Conservation (phyloP, 2,329 filamentous ascomycete species). For the Bipolaris gigantea region DNA sequence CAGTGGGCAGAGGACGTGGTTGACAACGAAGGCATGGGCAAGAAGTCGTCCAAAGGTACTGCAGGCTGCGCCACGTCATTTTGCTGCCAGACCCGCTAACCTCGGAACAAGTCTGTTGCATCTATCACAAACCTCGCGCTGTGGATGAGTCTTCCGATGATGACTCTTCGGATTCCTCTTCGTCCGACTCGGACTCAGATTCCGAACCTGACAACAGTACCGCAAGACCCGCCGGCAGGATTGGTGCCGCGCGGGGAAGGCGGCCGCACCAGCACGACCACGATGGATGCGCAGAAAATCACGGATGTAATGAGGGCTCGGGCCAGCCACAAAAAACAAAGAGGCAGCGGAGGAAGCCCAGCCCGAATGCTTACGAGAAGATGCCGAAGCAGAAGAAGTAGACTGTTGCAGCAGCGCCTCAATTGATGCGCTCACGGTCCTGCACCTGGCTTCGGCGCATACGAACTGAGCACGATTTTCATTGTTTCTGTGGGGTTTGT, state of each 20-base stretch:
- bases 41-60: conserved; percentile 90
- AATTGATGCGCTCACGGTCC: conserved; percentile 4
- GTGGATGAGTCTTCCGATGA: conserved; percentile 74
- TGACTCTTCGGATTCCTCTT: conserved; percentile 58
- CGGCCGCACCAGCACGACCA: conserved; percentile 33
- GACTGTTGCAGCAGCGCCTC: not conserved
- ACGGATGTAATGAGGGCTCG: conserved; percentile 46
- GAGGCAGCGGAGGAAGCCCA: conserved; percentile 57
- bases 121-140: conserved; percentile 82
- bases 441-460: conserved; percentile 4
- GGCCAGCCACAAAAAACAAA: conserved; percentile 44
- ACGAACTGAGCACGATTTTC: conserved; percentile 14
- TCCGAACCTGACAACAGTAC: conserved; percentile 56
- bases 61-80: not conserved
- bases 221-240: conserved; percentile 45
- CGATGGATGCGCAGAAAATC: conserved; percentile 46
- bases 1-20: conserved; percentile 92
- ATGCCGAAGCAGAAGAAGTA: conserved; percentile 59
- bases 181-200: conserved; percentile 59
- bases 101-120: conserved; percentile 84
- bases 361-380: conserved; percentile 82
- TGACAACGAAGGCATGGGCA: conserved; percentile 92
- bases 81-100: not conserved
- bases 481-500: conserved; percentile 3
- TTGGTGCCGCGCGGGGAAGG: conserved; percentile 29